Base-by-base conservation (phyloP, 805 yeast genomes). In the Saturnispora gosingensis region DNA sequence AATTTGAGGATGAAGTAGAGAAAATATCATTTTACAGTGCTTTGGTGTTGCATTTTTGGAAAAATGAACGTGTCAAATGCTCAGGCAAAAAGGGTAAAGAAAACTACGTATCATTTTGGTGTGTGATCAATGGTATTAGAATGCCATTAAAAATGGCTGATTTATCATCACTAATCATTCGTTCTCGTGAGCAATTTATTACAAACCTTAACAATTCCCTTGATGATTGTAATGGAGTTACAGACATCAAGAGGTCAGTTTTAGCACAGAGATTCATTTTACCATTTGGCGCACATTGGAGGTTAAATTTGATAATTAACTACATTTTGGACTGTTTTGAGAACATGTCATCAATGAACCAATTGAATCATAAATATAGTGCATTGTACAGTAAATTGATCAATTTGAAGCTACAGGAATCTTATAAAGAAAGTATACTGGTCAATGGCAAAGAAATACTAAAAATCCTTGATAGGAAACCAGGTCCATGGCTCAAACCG, bases 401-500 rank as follows among this genome's bases (percentile, higher is more conserved):
- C 0, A 61, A 60, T 3, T 57, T 63, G 10, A 65, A 65, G 7
- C 68, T 86, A 46, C 60, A 56, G 2, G 61, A 72, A 2, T 81
- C 76, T 0, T 73, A 78, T 60, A 62, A 59, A 0, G 54, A 84
- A 52, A 85, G 80, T 60, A 86, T 91, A 1, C 56, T 87, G 6
- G 66, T 90, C 11, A 88, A 87, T 65, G 95, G 99, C 15, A 88
- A 85, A 58, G 76, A 78, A 44, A 65, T 91, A 44, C 69, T 76
- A 48, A 67, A 70, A 43, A 65, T 71, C 20, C 65, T 85, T 28
- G 67, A 73, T 22, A 70, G 72, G 51, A 85, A 83, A 61, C 87
- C 91, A 0, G 99, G 99, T 0, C 89, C 90, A 5, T 89, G 97
- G 97, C 73, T 91, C 76, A 72, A 78, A 8, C 67, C 66, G 8